Evolutionary conservation across 2,329 filamentous ascomycete genomes (phyloP), one percentile per base, ranked within the genome.

Genomic region (Colletotrichum sp.): DNA sequence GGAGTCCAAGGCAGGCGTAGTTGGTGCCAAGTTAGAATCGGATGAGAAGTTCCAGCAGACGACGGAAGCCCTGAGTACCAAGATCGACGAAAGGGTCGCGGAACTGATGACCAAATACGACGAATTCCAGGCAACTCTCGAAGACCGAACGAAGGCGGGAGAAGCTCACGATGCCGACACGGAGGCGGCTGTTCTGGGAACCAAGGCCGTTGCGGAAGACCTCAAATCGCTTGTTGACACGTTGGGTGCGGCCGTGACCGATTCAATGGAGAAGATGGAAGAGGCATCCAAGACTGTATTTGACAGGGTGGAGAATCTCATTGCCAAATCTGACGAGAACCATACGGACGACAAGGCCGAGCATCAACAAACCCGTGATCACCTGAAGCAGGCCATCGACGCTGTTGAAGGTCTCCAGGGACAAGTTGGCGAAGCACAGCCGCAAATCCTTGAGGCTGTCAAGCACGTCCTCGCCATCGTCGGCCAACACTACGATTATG

Each of bases 221-320:
- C 91, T 99, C 75, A 96, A 95, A 84, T 87, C 95, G 10, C 92
- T 98, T 1, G 93, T 98, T 72, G 96, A 98, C 79, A 96, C 95
- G 0, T 93, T 98, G 63, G 95, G 95, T 9, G 92, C 92, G 44
- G 94, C 93, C 8, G 92, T 98, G 70, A 95, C 94, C 0, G 95
- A 98, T 70, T 94, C 95, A 1, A 91, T 96, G 72, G 95, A 98
- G 81, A 96, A 96, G 85, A 94, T 96, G 90, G 93, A 95, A 72
- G 94, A 95, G 81, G 95, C 97, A 60, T 96, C 95, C 9, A 95
- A 95, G 86, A 96, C 94, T 0, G 95, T 98, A 34, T 96, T 98
- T 79, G 92, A 90, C 68, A 93, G 94, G 78, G 94, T 98, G 16
- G 95, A 98, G 71, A 93, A 96, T 63, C 93, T 96, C 6, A 93